These are phyloP conservation scores for Xylaria sp. DNA, from an alignment of 2,329 filamentous ascomycete species.

Conservation along the genomic window DNA sequence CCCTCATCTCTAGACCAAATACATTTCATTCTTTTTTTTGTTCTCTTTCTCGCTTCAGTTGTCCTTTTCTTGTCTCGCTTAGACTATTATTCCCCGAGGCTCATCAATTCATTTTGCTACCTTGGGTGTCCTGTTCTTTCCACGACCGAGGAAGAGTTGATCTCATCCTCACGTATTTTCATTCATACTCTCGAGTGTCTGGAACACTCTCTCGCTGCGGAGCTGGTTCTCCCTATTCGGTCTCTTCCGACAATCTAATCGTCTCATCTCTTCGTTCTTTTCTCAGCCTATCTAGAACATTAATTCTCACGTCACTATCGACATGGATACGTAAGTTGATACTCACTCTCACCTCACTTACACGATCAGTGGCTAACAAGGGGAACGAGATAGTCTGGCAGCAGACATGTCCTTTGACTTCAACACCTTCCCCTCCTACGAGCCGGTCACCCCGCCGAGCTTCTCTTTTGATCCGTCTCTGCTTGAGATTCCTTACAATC, in stretches of 20 bases:
- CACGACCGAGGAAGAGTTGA: slow-evolving; percentile 21
- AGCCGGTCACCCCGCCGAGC: slow-evolving; percentile 46
- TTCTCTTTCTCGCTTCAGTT: slow-evolving; percentile 11
- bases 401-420: slow-evolving; percentile 59
- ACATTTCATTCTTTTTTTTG: slow-evolving; percentile 24
- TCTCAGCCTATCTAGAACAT: slow-evolving; percentile 28
- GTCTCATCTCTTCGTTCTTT: slow-evolving; percentile 14
- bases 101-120: slow-evolving; percentile 22
- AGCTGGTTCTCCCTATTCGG: slow-evolving; percentile 31
- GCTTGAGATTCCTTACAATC: slow-evolving; percentile 49
- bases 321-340: slow-evolving; percentile 42
- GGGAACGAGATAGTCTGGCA: slow-evolving; percentile 46
- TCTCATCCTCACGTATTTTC: slow-evolving; percentile 14
- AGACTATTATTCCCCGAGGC: slow-evolving; percentile 26
- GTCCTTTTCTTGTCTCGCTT: slow-evolving; percentile 22
- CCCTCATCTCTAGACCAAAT: slow-evolving; percentile 31
- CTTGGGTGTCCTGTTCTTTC: slow-evolving; percentile 24
- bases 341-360: not conserved
- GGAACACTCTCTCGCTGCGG: slow-evolving; percentile 17
- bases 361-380: slow-evolving; percentile 26
- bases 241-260: slow-evolving; percentile 27
- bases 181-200: slow-evolving; percentile 19
- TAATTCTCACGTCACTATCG: slow-evolving; percentile 21
- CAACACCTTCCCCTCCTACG: slow-evolving; percentile 47
- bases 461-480: slow-evolving; percentile 54